Conservation (phyloP, 305 asterid genomes). For the Fraxinus latifolia region DNA sequence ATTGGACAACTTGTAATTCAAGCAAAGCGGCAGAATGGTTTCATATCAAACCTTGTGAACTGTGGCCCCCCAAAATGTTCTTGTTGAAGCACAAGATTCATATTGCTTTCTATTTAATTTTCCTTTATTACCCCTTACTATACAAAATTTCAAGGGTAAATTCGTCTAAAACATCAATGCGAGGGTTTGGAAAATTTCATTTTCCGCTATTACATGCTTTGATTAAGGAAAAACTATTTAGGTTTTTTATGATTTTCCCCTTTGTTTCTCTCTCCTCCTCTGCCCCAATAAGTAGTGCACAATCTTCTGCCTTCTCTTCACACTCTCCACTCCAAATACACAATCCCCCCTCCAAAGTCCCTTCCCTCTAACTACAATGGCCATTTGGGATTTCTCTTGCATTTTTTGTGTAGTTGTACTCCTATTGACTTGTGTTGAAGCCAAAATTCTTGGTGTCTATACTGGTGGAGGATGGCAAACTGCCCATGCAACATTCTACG, state of each 20-base stretch:
- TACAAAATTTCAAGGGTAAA: conserved; percentile 7
- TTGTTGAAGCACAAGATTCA: not conserved
- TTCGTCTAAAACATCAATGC: not conserved
- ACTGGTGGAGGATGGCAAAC: conserved; percentile 53
- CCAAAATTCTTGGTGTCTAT: conserved; percentile 53
- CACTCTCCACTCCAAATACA: not conserved
- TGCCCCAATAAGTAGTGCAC: conserved; percentile 40
- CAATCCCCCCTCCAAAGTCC: too few relatives aligned
- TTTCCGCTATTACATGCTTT: conserved; percentile 30
- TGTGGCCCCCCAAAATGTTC: conserved; percentile 20
- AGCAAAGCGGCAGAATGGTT: conserved; percentile 42
- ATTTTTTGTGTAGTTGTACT: conserved; percentile 27
- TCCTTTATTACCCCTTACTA: not conserved
- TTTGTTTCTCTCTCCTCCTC: conserved; percentile 30
- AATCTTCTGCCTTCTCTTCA: conserved; percentile 26
- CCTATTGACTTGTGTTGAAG: conserved; percentile 26
- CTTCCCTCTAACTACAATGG: conserved; percentile 15
- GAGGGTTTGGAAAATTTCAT: not conserved
- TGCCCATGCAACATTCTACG: conserved; percentile 79
- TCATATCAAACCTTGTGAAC: conserved; percentile 22
- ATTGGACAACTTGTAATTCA: conserved; percentile 42
- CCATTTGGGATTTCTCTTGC: conserved; percentile 10
- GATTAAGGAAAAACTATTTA: conserved; percentile 25
- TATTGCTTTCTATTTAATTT: not conserved
- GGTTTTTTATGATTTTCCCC: conserved; percentile 15